A percentile compares a stretch with the other conserved stretches of the same genome.
phyloP scores from a whole-genome alignment of 371 early-diverging fungal genomes.

The Apophysomyces trapeziformis region DNA sequence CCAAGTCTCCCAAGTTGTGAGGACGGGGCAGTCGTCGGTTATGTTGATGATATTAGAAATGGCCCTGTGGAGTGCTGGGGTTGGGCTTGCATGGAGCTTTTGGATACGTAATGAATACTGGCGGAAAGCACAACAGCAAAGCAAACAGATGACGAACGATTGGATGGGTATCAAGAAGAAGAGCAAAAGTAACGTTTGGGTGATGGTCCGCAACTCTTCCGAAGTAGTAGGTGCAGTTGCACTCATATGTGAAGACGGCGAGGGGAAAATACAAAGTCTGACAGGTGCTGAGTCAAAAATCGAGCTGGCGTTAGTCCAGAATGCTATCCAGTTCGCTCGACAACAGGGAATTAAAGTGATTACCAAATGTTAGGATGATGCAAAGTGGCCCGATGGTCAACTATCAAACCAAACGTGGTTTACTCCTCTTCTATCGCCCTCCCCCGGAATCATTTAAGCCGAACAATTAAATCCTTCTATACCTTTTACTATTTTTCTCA shows the following conservation, averaged over 20 bases:
- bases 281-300: conserved; percentile 32
- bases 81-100: conserved; percentile 35
- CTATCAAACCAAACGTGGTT: conserved; percentile 20
- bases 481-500: conserved; percentile 1
- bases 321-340: conserved; percentile 46
- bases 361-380: conserved; percentile 33
- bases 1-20: conserved; percentile 17
- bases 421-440: not conserved
- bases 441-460: not conserved
- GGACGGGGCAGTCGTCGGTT: not conserved
- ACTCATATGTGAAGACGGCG: conserved; percentile 31
- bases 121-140: not conserved
- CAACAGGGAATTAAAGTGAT: conserved; percentile 42
- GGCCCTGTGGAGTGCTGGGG: conserved; percentile 40
- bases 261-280: conserved; percentile 44
- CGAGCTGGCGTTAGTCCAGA: conserved; percentile 39
- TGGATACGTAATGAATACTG: conserved; percentile 24
- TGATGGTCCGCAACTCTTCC: conserved; percentile 24
- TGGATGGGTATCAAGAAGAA: conserved; percentile 19
- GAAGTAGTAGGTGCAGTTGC: conserved; percentile 34
- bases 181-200: conserved; percentile 34
- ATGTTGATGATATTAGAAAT: conserved; percentile 20
- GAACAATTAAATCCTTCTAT: conserved; percentile 2
- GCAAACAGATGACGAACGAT: conserved; percentile 13
- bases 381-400: conserved; percentile 32